Evolutionary conservation across 202 grass and related monocot species (phyloP).

Genomic region (Panicum hallii): DNA sequence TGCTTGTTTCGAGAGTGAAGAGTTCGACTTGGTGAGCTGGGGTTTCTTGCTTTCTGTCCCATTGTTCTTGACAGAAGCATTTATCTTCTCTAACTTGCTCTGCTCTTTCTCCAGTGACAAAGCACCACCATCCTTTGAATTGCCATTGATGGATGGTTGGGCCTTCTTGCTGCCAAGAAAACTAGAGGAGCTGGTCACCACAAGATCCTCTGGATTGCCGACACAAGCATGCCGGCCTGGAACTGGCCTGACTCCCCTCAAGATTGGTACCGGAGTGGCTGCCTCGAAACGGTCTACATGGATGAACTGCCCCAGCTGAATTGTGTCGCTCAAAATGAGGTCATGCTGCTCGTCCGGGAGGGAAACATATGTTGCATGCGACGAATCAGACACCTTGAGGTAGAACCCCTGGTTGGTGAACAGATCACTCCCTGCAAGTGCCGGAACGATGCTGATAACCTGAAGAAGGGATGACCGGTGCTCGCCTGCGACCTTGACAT

Average conservation of each 20-base stretch:
- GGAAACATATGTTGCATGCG: constrained; percentile 78
- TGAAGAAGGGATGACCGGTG: constrained; percentile 93
- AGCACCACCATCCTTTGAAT: constrained; percentile 29
- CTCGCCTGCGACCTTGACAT: constrained; percentile 69
- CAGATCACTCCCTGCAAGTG: constrained; percentile 76
- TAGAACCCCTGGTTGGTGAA: constrained; percentile 89
- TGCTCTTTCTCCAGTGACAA: constrained; percentile 58
- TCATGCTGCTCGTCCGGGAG: constrained; percentile 84
- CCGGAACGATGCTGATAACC: constrained; percentile 91
- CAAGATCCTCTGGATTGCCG: constrained; percentile 82
- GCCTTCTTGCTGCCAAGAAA: constrained; percentile 52
- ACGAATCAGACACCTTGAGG: constrained; percentile 95
- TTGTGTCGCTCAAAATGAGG: constrained; percentile 89
- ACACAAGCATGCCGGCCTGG: constrained; percentile 74
- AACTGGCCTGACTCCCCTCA: constrained; percentile 78
- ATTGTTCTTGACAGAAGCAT: constrained; percentile 41
- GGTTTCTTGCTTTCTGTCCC: constrained; percentile 50
- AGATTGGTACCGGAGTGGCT: constrained; percentile 78
- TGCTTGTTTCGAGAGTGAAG: constrained; percentile 66
- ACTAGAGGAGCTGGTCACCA: constrained; percentile 61
- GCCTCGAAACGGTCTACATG: constrained; percentile 80
- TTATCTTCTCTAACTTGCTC: constrained; percentile 56
- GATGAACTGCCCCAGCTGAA: constrained; percentile 95
- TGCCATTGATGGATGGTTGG: constrained; percentile 14
- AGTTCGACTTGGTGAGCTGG: constrained; percentile 64